Evolutionary conservation across 139 green algal genomes (phyloP).

Genomic region (Parachlorella kessleri): DNA sequence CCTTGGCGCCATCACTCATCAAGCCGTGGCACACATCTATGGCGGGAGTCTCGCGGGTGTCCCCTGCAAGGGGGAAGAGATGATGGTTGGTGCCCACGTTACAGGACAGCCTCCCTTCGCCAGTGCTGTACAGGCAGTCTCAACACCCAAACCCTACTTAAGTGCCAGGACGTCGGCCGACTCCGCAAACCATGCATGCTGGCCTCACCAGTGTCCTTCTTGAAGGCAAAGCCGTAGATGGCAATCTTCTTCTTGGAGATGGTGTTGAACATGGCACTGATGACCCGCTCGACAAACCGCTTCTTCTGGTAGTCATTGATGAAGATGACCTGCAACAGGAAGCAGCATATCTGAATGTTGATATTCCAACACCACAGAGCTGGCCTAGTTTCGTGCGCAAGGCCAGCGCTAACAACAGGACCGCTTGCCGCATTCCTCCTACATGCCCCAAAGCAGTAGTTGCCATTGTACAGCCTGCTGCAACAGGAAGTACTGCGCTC

Average conservation of each 20-base stretch:
- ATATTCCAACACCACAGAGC: no score
- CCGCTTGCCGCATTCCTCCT: no score
- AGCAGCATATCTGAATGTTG: no score
- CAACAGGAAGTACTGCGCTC: no score
- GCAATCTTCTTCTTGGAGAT: slow-evolving; percentile 95
- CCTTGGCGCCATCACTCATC: slow-evolving; percentile 55
- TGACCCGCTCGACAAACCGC: slow-evolving; percentile 94
- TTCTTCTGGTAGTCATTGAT: slow-evolving; percentile 99
- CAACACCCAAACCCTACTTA: no score
- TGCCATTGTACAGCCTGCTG: no score
- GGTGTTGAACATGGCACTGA: slow-evolving; percentile 99
- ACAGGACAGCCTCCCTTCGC: no score
- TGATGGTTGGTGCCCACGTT: neutral
- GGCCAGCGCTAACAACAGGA: no score
- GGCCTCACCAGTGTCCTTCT: slow-evolving; percentile 83
- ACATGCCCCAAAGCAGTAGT: no score
- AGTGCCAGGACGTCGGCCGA: no score
- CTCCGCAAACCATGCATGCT: neutral
- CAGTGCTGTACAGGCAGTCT: no score
- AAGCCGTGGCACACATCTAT: slow-evolving; percentile 94
- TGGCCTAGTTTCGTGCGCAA: no score
- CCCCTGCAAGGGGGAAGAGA: slow-evolving; percentile 59
- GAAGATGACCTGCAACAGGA: slow-evolving; percentile 65
- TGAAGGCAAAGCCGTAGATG: slow-evolving; percentile 99
- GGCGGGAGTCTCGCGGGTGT: slow-evolving; percentile 98